A percentile compares a stretch with the other conserved stretches of the same genome.
Conservation (phyloP, 2,329 filamentous ascomycete species). For the Aspergillus luchuensis region DNA sequence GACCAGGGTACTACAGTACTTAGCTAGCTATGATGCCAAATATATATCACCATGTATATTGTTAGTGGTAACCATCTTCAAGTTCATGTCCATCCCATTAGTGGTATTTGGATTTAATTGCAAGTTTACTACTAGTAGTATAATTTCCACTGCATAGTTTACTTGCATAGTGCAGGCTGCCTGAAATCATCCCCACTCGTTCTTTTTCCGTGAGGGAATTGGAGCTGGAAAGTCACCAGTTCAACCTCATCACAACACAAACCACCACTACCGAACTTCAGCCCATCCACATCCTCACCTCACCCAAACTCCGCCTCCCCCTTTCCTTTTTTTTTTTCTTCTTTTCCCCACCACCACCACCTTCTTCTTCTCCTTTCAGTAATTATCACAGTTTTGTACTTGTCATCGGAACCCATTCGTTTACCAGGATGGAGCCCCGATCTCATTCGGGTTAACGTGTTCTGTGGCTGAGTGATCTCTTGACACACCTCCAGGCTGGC, state of each 20-base stretch:
- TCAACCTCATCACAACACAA: neutral
- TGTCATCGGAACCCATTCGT: slow-evolving; percentile 6
- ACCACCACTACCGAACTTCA: neutral
- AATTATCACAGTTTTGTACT: too few species aligned
- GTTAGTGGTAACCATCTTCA: too few species aligned
- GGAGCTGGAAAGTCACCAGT: neutral
- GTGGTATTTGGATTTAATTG: neutral
- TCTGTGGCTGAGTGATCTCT: slow-evolving; percentile 14
- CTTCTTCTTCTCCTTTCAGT: neutral
- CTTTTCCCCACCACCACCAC: slow-evolving; percentile 11
- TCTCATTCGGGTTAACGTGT: slow-evolving; percentile 24
- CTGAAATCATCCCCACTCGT: neutral
- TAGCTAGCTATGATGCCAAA: too few species aligned
- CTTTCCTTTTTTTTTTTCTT: slow-evolving; percentile 2
- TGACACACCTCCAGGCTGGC: slow-evolving; percentile 10
- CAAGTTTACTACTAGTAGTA: neutral
- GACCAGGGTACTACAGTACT: too few species aligned
- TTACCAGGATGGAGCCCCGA: slow-evolving; percentile 21
- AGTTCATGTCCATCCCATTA: too few species aligned
- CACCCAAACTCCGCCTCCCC: slow-evolving; percentile 14
- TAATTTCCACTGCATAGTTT: neutral
- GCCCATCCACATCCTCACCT: slow-evolving; percentile 4
- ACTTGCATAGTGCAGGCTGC: slow-evolving; percentile 1
- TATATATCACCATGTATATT: too few species aligned
- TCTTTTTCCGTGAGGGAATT: neutral